These are phyloP conservation scores for Phytophthora vignae DNA, from an alignment of 352 stramenopile genomes.

Conservation along the genomic window DNA sequence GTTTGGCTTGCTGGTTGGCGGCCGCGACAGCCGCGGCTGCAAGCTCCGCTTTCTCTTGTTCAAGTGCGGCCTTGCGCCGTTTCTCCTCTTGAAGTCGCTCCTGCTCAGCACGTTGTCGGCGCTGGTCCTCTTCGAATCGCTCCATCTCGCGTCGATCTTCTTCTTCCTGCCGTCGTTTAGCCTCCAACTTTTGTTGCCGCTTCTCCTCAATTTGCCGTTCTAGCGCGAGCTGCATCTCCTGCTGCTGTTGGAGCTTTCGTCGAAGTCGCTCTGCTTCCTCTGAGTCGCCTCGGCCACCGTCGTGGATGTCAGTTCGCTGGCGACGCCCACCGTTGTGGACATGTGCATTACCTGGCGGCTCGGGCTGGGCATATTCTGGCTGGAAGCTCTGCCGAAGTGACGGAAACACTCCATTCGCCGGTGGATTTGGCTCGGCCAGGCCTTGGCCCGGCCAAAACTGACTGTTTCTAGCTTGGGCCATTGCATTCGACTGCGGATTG, in stretches of 20 bases:
- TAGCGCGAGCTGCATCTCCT: slow-evolving; percentile 62
- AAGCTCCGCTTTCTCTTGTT: slow-evolving; percentile 50
- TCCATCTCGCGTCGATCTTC: slow-evolving; percentile 65
- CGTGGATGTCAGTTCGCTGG: slow-evolving; percentile 35
- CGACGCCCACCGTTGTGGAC: slow-evolving; percentile 29
- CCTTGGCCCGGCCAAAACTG: slow-evolving; percentile 21
- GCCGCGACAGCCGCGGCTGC: slow-evolving; percentile 39
- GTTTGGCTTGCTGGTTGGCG: slow-evolving; percentile 47
- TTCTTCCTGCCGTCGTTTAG: slow-evolving; percentile 60
- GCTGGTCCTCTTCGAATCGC: slow-evolving; percentile 60
- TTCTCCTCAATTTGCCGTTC: slow-evolving; percentile 75
- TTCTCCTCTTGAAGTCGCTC: slow-evolving; percentile 59
- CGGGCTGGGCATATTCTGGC: slow-evolving; percentile 1
- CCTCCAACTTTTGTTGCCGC: slow-evolving; percentile 64
- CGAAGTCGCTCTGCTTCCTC: slow-evolving; percentile 25
- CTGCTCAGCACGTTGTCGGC: slow-evolving; percentile 49
- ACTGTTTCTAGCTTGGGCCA: slow-evolving; percentile 20
- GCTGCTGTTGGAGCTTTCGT: slow-evolving; percentile 50
- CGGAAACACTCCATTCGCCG: background rate
- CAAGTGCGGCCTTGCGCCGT: slow-evolving; percentile 54
- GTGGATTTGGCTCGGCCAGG: slow-evolving; percentile 2
- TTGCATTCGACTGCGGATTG: slow-evolving; percentile 8
- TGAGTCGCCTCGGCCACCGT: slow-evolving; percentile 23
- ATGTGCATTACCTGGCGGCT: background rate
- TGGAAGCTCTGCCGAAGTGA: slow-evolving; percentile 13